Evolutionary conservation across 371 early-diverging fungal genomes (phyloP).

Genomic region (Capillidium heterosporum): DNA sequence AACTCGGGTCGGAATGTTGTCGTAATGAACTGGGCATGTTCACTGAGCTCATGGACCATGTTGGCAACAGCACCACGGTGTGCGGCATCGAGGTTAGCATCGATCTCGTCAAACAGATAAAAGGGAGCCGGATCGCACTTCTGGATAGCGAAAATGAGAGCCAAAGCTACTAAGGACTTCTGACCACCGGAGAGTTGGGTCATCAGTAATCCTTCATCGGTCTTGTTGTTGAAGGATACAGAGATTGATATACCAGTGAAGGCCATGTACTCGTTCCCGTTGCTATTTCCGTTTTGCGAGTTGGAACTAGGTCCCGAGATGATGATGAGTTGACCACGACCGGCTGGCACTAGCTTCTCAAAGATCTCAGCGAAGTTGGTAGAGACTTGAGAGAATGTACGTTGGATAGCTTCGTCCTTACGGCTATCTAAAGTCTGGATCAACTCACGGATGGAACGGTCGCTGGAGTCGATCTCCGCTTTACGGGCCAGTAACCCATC

Average conservation of each 20-base stretch:
- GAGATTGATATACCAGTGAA: conserved; percentile 44
- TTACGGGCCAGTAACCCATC: conserved; percentile 65
- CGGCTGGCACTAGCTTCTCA: conserved; percentile 77
- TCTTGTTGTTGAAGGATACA: conserved; percentile 74
- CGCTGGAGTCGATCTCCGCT: conserved; percentile 48
- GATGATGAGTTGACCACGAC: conserved; percentile 76
- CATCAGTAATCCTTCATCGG: conserved; percentile 83
- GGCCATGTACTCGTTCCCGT: conserved; percentile 73
- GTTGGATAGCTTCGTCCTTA: conserved; percentile 92
- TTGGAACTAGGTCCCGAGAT: conserved; percentile 31
- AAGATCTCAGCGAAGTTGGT: conserved; percentile 75
- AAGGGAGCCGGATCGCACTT: conserved; percentile 97
- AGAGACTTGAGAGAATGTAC: conserved; percentile 87
- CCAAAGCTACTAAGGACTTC: conserved; percentile 95
- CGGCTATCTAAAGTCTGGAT: conserved; percentile 79
- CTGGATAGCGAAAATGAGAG: conserved; percentile 98
- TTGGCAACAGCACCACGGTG: conserved; percentile 87
- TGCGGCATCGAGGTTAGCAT: conserved; percentile 96
- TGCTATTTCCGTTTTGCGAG: conserved; percentile 1
- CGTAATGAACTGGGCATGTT: conserved; percentile 89
- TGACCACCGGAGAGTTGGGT: conserved; percentile 97
- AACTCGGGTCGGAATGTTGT: conserved; percentile 96
- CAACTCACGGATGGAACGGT: conserved; percentile 58
- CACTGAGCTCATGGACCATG: conserved; percentile 74
- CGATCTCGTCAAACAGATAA: conserved; percentile 99